Conservation (phyloP, 1,139 yeast genomes). For the Kodamaea sp. region DNA sequence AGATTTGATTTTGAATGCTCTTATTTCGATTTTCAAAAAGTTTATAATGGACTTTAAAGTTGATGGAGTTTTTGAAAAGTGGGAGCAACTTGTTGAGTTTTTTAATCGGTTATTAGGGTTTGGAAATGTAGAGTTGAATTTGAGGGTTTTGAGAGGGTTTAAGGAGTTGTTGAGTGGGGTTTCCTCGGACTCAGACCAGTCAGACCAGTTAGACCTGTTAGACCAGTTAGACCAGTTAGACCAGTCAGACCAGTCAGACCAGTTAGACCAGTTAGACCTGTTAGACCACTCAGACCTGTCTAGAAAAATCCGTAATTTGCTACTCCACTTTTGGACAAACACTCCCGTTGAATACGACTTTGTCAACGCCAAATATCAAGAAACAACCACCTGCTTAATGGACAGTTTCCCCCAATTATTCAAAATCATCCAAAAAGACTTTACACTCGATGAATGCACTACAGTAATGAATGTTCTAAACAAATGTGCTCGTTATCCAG, state of each 20-base stretch:
- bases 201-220: neutral
- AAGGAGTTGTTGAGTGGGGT: constrained; percentile 39
- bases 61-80: constrained; percentile 19
- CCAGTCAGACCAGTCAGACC: neutral
- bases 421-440: constrained; percentile 26
- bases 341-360: constrained; percentile 61
- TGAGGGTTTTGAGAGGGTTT: constrained; percentile 51
- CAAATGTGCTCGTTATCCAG: constrained; percentile 64
- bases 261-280: no score
- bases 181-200: no score
- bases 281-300: neutral
- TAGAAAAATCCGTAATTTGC: constrained; percentile 31
- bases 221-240: neutral
- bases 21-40: constrained; percentile 48
- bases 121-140: constrained; percentile 46
- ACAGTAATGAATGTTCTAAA: constrained; percentile 47
- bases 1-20: constrained; percentile 54
- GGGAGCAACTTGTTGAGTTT: constrained; percentile 53
- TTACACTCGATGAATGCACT: constrained; percentile 34
- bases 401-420: constrained; percentile 48
- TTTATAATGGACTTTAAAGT: constrained; percentile 34
- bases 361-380: constrained; percentile 51
- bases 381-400: constrained; percentile 50
- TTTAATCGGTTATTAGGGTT: constrained; percentile 36
- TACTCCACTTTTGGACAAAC: constrained; percentile 63